Conservation (phyloP, 2,329 filamentous ascomycete genomes). For the Apiospora malaysiana region DNA sequence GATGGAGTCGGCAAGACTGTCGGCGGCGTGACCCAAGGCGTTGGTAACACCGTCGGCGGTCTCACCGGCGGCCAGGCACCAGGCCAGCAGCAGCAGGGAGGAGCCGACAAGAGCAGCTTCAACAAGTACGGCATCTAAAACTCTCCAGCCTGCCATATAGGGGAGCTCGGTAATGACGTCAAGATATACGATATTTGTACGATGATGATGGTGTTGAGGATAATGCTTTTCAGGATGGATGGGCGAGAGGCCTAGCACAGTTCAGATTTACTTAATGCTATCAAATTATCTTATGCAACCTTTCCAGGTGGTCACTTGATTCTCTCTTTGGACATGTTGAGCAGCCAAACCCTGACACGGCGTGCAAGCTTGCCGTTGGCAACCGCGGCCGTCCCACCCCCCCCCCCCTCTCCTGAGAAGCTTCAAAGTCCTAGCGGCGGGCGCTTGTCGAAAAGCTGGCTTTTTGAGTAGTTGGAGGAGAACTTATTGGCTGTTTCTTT, state of each 20-base stretch:
- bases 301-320: no score
- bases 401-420: background rate
- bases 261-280: no score
- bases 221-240: no score
- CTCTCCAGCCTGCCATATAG: background rate
- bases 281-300: no score
- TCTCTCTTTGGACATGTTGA: no score
- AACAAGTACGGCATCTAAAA: conserved; percentile 38
- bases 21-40: conserved; percentile 27
- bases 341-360: no score
- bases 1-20: conserved; percentile 37
- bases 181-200: background rate
- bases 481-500: no score
- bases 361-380: no score
- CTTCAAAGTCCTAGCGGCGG: background rate
- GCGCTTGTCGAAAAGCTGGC: background rate
- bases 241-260: no score
- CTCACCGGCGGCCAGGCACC: conserved; percentile 28
- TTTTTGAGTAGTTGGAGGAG: no score
- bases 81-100: conserved; percentile 27
- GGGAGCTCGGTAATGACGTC: background rate
- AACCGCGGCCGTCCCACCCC: no score
- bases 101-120: conserved; percentile 30
- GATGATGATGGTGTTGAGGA: background rate
- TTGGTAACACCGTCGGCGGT: conserved; percentile 35